phyloP scores from a whole-genome alignment of 2,329 filamentous ascomycete genomes.

The Aspergillus sp. region DNA sequence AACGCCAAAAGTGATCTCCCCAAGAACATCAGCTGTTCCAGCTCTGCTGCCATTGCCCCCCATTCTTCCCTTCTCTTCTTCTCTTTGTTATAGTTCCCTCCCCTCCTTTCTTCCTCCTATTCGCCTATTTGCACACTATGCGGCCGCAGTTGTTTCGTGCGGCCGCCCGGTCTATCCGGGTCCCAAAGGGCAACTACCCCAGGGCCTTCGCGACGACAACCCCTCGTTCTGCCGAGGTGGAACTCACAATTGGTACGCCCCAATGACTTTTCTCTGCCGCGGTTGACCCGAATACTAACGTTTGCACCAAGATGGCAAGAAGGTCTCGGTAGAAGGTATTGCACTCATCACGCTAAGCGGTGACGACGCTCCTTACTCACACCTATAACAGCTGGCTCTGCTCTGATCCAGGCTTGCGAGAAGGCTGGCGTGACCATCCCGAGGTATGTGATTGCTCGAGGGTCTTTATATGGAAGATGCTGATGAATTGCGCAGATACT shows the following conservation, averaged over 20 bases:
- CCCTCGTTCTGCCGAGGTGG: conserved; percentile 83
- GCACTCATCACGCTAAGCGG: neutral
- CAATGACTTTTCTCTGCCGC: neutral
- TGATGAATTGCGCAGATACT: conserved; percentile 65
- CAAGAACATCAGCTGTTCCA: conserved; percentile 18
- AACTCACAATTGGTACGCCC: conserved; percentile 85
- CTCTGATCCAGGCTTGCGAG: conserved; percentile 98
- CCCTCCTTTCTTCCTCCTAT: conserved; percentile 12
- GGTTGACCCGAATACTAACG: conserved; percentile 41
- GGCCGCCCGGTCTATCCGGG: conserved; percentile 56
- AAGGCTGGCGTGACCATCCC: conserved; percentile 90
- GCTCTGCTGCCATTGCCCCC: conserved; percentile 23
- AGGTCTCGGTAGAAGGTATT: conserved; percentile 94
- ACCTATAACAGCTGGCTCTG: conserved; percentile 72
- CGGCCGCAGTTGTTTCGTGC: conserved; percentile 64
- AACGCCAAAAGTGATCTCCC: conserved; percentile 27
- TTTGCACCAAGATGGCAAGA: conserved; percentile 76
- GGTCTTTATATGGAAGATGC: conserved; percentile 22
- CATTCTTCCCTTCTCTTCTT: conserved; percentile 15
- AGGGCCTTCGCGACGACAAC: conserved; percentile 80
- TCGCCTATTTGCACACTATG: conserved; percentile 49
- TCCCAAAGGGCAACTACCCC: conserved; percentile 57
- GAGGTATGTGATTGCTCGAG: conserved; percentile 55
- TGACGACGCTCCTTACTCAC: conserved; percentile 23
- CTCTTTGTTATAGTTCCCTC: conserved; percentile 12